Base-by-base conservation (phyloP, 2,329 filamentous ascomycete species). In the Fusarium citri region DNA sequence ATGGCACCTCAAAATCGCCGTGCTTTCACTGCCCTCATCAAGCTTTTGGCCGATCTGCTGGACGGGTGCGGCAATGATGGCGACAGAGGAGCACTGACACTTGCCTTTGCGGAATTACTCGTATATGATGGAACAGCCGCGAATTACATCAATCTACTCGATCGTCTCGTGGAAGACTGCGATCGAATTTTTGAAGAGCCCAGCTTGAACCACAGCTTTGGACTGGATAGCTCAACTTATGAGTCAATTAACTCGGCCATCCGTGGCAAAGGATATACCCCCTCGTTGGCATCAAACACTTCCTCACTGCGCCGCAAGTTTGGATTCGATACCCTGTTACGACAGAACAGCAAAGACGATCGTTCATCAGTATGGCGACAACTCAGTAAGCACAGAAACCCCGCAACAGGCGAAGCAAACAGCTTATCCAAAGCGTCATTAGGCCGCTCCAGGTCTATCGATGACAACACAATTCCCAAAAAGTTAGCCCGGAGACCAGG, bases 21-120 rank as follows among this genome's bases (percentile, higher is more conserved):
- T 65, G 94, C 94, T 1, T 93, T 98, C 70, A 91, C 92, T 40
- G 89, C 92, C 1, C 87, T 97, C 53, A 91, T 98, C 76, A 95
- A 94, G 75, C 85, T 98, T 31, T 85, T 98, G 25, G 92, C 93
- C 1, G 94, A 97, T 76, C 83, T 98, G 30, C 87, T 98, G 9
- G 94, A 97, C 69, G 94, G 93, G 5, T 97, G 94, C 71, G 91
- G 91, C 53, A 97, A 97, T 74, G 95, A 98, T 76, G 92, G 94
- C 31, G 95, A 98, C 77, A 88, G 94, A 49, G 95, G 95, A 50
- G 92, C 93, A 23, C 81, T 98, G 72, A 98, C 94, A 1, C 89
- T 93, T 46, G 92, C 94, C 2, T 98, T 98, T 82, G 91, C 94
- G 0, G 94, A 98, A 77, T 85, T 98, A 53, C 83, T 98, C 9